Conservation (phyloP, 371 early-diverging fungal genomes). For the Haplosporangium sp. region DNA sequence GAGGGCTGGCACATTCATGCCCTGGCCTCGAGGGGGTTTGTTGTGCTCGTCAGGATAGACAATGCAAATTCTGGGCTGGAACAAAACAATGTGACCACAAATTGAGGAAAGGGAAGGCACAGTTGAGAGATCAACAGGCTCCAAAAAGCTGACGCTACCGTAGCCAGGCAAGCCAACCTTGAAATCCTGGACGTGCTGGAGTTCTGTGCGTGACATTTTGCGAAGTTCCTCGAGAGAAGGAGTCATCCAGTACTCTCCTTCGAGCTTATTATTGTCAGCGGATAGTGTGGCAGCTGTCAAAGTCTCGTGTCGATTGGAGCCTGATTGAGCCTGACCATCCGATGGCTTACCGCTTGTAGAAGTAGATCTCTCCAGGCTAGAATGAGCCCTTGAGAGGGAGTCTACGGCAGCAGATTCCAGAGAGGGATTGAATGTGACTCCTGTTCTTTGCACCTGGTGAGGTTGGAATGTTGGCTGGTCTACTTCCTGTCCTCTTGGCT, state of each 20-base stretch:
- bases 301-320: conserved; percentile 18
- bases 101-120: conserved; percentile 76
- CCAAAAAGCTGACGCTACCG: conserved; percentile 82
- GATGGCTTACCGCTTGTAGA: conserved; percentile 4
- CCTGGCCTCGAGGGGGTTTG: conserved; percentile 87
- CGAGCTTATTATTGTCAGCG: conserved; percentile 11
- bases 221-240: conserved; percentile 70
- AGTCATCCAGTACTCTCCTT: conserved; percentile 70
- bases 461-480: conserved; percentile 42
- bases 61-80: conserved; percentile 74
- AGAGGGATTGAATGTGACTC: conserved; percentile 51
- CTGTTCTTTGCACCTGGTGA: conserved; percentile 27
- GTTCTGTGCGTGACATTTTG: conserved; percentile 73
- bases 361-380: conserved; percentile 26
- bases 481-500: conserved; percentile 37
- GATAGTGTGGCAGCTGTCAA: not conserved
- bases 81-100: conserved; percentile 82
- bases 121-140: conserved; percentile 85
- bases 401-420: conserved; percentile 45
- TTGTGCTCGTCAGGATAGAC: conserved; percentile 85
- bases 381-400: conserved; percentile 20
- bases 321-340: conserved; percentile 4
- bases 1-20: conserved; percentile 90
- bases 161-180: conserved; percentile 76
- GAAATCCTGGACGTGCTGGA: conserved; percentile 81